Evolutionary conservation across 1,284 basidiomycete species (phyloP), one percentile per base, ranked within the genome.

Genomic region (Pholiota adiposa): DNA sequence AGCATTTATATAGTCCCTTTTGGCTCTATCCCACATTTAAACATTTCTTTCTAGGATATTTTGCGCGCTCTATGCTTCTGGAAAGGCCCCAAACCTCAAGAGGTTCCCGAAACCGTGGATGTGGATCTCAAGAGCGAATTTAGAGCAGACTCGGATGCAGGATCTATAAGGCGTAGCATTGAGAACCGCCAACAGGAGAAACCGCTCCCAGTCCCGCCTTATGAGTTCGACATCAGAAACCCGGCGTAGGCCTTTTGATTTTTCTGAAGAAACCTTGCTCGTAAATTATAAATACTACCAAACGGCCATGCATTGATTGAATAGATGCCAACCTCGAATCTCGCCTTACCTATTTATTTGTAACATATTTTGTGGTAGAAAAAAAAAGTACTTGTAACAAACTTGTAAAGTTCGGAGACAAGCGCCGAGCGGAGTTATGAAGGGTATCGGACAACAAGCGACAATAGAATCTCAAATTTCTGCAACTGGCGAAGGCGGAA

Each of bases 1-100:
- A 61, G 71, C 11, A 27, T 49, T 29, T 40, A n/a, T 25, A 14
- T 51, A 18, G 6, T 16, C 21, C 29, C 14, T 19, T 49, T 12
- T 19, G 7, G 21, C 4, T 48, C n/a, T n/a, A n/a, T 53, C 34
- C 44, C 4, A 50, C 41, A 54, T 4, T 51, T 11, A 9, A 36
- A 25, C 43, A 19, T 19, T n/a, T n/a, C n/a, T 8, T 29, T 52
- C n/a, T 54, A 79, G 75, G 79, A 81, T 63, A 77, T 81, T 52
- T 55, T 80, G 9, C 67, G 68, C n/a, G 77, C 67, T 0, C 51
- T 79, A 18, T 75, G 71, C 62, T 79, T 79, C 65, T 79, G 78
- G 77, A 67, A 61, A 62, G 51, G 61, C 27, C 31, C 48, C 21
- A 18, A 38, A 8, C 58, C 63, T 7, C 41, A 46, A 21, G 36